Evolutionary conservation across 345 rosid species (phyloP).

Genomic region (Bruguiera sexangula): DNA sequence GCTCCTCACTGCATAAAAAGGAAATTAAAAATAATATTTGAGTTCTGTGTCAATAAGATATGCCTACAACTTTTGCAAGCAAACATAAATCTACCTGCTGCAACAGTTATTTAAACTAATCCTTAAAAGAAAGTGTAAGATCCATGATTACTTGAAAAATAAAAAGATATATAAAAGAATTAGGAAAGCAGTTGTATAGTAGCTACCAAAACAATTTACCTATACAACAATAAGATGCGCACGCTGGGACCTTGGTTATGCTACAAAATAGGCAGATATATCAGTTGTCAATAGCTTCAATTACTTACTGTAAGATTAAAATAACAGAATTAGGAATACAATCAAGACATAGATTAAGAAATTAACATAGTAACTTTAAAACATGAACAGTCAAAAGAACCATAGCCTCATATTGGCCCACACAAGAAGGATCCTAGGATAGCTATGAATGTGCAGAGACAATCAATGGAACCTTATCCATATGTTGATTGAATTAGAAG

Average conservation of each 20-base stretch:
- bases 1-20: slow-evolving; percentile 45
- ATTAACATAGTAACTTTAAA: background rate
- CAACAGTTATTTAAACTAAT: background rate
- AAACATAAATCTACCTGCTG: background rate
- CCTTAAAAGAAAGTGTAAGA: background rate
- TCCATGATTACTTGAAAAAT: background rate
- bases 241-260: slow-evolving; percentile 41
- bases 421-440: background rate
- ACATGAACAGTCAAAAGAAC: background rate
- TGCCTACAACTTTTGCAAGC: background rate
- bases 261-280: slow-evolving; percentile 27
- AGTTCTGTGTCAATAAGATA: background rate
- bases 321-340: background rate
- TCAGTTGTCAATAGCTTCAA: background rate
- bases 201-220: slow-evolving; percentile 29
- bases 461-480: too few relatives aligned
- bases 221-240: slow-evolving; percentile 47
- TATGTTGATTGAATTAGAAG: too few relatives aligned
- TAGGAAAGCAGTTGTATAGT: background rate
- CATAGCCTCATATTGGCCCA: background rate
- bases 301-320: background rate
- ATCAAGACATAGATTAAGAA: background rate
- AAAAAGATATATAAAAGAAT: background rate
- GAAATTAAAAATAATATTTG: background rate
- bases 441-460: too few relatives aligned